Conservation (phyloP, 2,329 filamentous ascomycete genomes). For the Lecanicillium sp. region DNA sequence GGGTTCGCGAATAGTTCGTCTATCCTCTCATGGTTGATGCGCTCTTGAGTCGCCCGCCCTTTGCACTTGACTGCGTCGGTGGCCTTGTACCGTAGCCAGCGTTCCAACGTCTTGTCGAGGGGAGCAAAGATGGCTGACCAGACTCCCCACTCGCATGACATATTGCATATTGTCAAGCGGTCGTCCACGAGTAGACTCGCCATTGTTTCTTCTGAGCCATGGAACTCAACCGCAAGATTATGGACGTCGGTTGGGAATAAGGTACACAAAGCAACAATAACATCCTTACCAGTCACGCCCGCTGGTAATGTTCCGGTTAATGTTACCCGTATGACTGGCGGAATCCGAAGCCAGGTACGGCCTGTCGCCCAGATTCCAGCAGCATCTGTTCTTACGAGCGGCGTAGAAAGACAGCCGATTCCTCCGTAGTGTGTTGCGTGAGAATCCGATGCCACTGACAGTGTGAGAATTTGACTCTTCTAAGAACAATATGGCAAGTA, state of each 20-base stretch:
- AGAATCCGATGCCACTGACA: conserved; percentile 70
- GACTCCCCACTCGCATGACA: conserved; percentile 74
- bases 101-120: conserved; percentile 55
- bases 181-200: conserved; percentile 61
- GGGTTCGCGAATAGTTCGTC: conserved; percentile 62
- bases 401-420: conserved; percentile 67
- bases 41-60: conserved; percentile 35
- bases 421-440: conserved; percentile 83
- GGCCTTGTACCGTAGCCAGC: conserved; percentile 69
- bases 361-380: conserved; percentile 79
- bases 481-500: no score
- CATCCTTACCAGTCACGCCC: conserved; percentile 88
- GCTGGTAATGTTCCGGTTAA: conserved; percentile 66
- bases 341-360: no score
- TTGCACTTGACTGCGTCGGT: conserved; percentile 56
- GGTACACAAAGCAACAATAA: conserved; percentile 82
- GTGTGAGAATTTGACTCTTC: conserved; percentile 31
- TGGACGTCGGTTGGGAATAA: conserved; percentile 85
- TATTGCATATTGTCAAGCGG: conserved; percentile 65
- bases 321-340: conserved; percentile 73
- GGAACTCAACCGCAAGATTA: conserved; percentile 87
- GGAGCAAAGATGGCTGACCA: conserved; percentile 24
- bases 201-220: conserved; percentile 72
- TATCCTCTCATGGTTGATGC: conserved; percentile 62
- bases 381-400: conserved; percentile 81